Percentiles rank a stretch among this genome's conserved stretches.
Conservation (phyloP, 163 green algal genomes). For the Chlamydomonas reinhardtii region DNA sequence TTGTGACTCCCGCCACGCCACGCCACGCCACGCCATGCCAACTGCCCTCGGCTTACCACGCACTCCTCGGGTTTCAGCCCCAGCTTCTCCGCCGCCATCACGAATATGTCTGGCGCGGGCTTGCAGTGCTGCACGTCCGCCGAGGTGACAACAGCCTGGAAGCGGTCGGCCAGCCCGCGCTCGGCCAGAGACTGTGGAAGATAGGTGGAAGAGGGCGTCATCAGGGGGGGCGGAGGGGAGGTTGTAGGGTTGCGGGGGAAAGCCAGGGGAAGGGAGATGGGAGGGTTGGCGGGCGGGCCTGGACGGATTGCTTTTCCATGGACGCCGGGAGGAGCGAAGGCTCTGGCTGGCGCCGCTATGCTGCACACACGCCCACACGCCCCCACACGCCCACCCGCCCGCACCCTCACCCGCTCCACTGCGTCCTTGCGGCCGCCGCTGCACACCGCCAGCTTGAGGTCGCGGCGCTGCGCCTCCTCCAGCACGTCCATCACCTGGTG, state of each 20-base stretch:
- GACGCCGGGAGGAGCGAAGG: no score
- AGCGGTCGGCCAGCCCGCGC: constrained; percentile 31
- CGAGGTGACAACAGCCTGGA: constrained; percentile 37
- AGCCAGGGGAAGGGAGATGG: background rate
- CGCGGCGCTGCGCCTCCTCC: constrained; percentile 35
- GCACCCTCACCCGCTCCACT: constrained; percentile 27
- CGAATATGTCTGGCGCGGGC: constrained; percentile 46
- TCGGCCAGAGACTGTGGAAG: constrained; percentile 25
- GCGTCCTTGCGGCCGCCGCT: constrained; percentile 38
- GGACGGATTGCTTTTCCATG: no score
- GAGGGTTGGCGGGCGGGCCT: no score
- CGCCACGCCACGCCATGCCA: no score
- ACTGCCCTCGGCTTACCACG: background rate
- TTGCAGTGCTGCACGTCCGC: constrained; percentile 39
- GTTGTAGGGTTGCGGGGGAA: background rate
- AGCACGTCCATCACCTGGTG: constrained; percentile 28
- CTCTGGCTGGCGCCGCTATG: no score
- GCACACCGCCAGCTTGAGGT: constrained; percentile 40
- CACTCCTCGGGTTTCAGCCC: constrained; percentile 37
- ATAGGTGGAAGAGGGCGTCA: background rate
- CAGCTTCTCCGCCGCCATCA: constrained; percentile 37
- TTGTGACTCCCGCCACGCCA: no score
- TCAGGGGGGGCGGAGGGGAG: background rate
- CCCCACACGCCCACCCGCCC: background rate
- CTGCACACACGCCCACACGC: background rate